Evolutionary conservation across 768 basidiomycete genomes (phyloP), one percentile per base, ranked within the genome.

Genomic region (Rhodosporidiobolus sp.): DNA sequence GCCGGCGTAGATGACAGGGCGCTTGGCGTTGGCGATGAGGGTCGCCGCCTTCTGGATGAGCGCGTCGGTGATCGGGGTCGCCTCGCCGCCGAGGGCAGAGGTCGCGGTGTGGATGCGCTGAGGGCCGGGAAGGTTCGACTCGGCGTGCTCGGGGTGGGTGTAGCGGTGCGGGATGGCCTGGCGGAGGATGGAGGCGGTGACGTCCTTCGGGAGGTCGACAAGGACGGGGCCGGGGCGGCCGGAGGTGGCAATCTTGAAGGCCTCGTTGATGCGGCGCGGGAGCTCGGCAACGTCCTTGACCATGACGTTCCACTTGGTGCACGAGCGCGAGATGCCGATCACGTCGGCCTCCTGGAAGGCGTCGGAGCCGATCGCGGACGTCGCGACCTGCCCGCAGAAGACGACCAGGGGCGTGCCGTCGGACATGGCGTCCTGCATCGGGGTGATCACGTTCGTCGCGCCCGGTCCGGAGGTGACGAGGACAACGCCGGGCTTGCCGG

Each of bases 301-400:
- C 94, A 98, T 95, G 72, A 99, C 95, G 80, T 99, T 98, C 96
- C 96, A 98, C 81, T 98, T 99, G 34, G 96, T 98, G 84, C 96
- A 99, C 77, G 89, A 88, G 62, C 95, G 86, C 43, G 94, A 96
- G 81, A 98, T 99, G 60, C 96, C 96, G 67, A 99, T 85, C 61
- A 98, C 83, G 80, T 99, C 96, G 52, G 96, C 96, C 83, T 99
- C 96, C 80, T 99, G 96, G 87, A 99, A 99, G 2, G 92, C 92
- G 79, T 99, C 95, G 24, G 92, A 94, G n/a, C 95, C 95, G 72
- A 99, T 99, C 63, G 92, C 89, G n/a, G 91, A 91, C 14, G 95
- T 98, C 0, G 96, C 95, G n/a, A 99, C 95, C 84, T 98, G 95
- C 1, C 96, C 95, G 57, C 88, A 87, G 83, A 98, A 97, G 6